Base-by-base conservation (phyloP, 768 basidiomycete genomes). In the Suillus hirtellus region DNA sequence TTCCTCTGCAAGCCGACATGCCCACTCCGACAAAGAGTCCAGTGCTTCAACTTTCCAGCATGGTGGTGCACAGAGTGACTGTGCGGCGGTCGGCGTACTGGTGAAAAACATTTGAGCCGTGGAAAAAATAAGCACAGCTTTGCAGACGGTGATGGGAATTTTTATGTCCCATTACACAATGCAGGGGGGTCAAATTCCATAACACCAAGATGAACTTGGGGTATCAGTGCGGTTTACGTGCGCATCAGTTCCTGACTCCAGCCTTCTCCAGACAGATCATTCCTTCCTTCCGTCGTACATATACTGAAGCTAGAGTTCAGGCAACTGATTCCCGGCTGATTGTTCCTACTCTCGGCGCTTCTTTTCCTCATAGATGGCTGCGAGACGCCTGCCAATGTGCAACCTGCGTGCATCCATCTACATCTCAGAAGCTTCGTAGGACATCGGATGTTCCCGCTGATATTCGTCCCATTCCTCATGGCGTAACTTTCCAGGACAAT, bases 381-480 rank as follows among this genome's bases (percentile, higher is more conserved):
- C 87, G 95, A 27, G 95, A 98, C 70, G 84, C 90, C 0, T 97
- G 95, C 68, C 86, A 84, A 63, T 93, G 90, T 47, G 76, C 85
- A 0, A 69, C 77, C 2, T 95, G 90, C 66, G 74, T 96, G 10
- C 92, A 97, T 68, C 88, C 92, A 0, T 84, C 87, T 4, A 94
- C 89, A 0, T 78, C 75, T 3, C 96, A 98, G 74, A 92, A 92
- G 69, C 79, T 94, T 0, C 87, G 87, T 69, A 78, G 84, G 58
- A 85, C 89, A 2, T 87, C 88, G 0, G 90, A 92, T 67, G 76
- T 92, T 27, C 82, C 86, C 0, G 55, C 72, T 12, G 79, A 86
- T 55, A 77, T 87, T 59, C 70, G 71, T 2, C 87, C 87, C 6
- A 68, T 70, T 21, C 66, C 72, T 7, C 76, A 74, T 60, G 83